Conservation (phyloP, 768 basidiomycete genomes). For the Auricularia cornea region DNA sequence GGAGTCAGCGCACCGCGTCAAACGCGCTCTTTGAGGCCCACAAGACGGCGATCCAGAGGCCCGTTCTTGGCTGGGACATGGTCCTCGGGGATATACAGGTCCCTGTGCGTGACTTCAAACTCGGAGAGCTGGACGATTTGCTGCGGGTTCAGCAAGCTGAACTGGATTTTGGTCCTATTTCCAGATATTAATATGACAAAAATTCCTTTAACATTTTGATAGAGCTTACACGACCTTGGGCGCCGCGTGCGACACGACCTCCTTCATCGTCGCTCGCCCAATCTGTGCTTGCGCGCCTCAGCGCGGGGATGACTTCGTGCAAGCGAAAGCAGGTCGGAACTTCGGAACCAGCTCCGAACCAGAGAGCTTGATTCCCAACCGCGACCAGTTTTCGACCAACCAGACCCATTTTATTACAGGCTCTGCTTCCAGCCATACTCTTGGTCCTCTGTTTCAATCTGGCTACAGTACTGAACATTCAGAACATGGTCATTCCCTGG, state of each 20-base stretch:
- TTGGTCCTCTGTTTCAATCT: too few relatives aligned
- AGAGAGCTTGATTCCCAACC: too few relatives aligned
- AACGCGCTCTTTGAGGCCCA: conserved; percentile 28
- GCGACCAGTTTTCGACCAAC: too few relatives aligned
- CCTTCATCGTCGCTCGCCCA: conserved; percentile 50
- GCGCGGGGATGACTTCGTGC: too few relatives aligned
- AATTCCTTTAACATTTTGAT: background rate
- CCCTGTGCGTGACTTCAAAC: conserved; percentile 89
- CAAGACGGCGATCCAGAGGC: conserved; percentile 85
- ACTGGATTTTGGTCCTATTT: conserved; percentile 87
- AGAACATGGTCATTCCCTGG: too few relatives aligned
- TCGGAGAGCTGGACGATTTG: conserved; percentile 94
- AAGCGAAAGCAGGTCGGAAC: background rate
- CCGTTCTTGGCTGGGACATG: conserved; percentile 85
- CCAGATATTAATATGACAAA: background rate
- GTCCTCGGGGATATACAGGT: conserved; percentile 79
- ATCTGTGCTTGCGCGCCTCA: background rate
- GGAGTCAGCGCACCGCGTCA: background rate
- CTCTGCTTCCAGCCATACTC: too few relatives aligned
- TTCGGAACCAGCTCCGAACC: background rate
- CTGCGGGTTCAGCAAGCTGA: conserved; percentile 86
- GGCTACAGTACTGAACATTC: too few relatives aligned
- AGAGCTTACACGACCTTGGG: conserved; percentile 71
- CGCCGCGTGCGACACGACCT: conserved; percentile 66
- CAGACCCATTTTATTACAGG: too few relatives aligned